These are phyloP conservation scores for Pichia inconspicua DNA, from an alignment of 1,139 yeast genomes.

Conservation along the genomic window DNA sequence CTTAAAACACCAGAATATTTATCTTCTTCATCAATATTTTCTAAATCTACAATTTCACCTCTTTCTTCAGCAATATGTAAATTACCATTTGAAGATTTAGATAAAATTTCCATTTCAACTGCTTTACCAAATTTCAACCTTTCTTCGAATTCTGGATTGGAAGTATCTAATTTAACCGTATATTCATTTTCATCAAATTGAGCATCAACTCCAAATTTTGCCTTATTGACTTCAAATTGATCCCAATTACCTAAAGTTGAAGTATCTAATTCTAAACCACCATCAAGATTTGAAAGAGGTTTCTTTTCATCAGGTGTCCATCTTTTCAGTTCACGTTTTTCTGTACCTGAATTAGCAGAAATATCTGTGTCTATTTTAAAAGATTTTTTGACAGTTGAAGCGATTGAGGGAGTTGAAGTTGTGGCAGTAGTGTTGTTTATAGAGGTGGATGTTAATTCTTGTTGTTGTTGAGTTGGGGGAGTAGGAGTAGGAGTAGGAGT, in stretches of 20 bases:
- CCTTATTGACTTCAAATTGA: conserved; percentile 85
- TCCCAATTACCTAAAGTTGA: conserved; percentile 51
- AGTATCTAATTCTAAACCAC: conserved; percentile 5
- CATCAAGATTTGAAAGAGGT: conserved; percentile 33
- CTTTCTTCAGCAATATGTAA: conserved; percentile 88
- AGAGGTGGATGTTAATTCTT: not conserved
- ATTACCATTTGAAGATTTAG: conserved; percentile 54
- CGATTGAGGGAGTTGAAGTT: not conserved
- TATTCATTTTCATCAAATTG: conserved; percentile 84
- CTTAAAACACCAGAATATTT: conserved; percentile 85
- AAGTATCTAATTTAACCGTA: conserved; percentile 73
- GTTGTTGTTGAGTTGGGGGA: too few relatives aligned
- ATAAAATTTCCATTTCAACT: conserved; percentile 77
- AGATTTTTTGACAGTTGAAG: conserved; percentile 12
- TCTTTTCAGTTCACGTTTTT: conserved; percentile 67
- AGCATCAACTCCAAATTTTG: conserved; percentile 81
- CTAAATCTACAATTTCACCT: conserved; percentile 67
- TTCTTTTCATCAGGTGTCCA: conserved; percentile 68
- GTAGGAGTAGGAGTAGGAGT: not conserved
- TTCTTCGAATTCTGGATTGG: conserved; percentile 65
- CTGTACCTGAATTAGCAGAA: conserved; percentile 35
- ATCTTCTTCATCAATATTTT: conserved; percentile 91
- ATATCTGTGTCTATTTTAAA: conserved; percentile 87
- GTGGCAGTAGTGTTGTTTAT: not conserved
- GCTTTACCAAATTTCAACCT: conserved; percentile 65